phyloP scores from a whole-genome alignment of 768 basidiomycete genomes.

The Kwoniella europaea region DNA sequence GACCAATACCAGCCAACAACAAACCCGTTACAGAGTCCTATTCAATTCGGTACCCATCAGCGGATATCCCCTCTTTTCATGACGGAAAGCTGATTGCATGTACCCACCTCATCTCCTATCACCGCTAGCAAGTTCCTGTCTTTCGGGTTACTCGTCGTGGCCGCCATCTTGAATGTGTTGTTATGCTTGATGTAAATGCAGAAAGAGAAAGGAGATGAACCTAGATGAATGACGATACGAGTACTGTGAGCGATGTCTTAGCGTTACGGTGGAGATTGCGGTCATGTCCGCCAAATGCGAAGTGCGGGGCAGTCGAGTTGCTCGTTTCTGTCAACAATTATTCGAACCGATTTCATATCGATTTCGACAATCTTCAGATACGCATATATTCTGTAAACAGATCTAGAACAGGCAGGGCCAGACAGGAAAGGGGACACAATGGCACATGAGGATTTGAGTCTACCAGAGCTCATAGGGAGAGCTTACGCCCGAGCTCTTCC shows the following conservation, averaged over 20 bases:
- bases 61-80: neutral
- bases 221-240: neutral
- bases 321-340: too few species aligned
- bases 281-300: neutral
- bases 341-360: too few species aligned
- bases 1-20: slow-evolving; percentile 90
- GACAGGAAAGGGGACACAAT: slow-evolving; percentile 12
- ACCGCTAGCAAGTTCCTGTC: slow-evolving; percentile 87
- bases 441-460: slow-evolving; percentile 19
- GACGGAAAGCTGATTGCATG: neutral
- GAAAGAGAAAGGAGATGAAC: slow-evolving; percentile 16
- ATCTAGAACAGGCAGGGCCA: neutral
- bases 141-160: slow-evolving; percentile 48
- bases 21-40: slow-evolving; percentile 98
- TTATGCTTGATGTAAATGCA: neutral
- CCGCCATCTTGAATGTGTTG: slow-evolving; percentile 17
- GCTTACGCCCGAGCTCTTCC: slow-evolving; percentile 35
- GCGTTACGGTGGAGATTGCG: neutral
- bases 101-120: slow-evolving; percentile 90
- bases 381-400: too few species aligned
- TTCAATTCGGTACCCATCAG: neutral
- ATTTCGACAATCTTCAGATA: too few species aligned
- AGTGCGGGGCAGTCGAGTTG: slow-evolving; percentile 13
- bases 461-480: slow-evolving; percentile 22
- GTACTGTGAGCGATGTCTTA: neutral